Evolutionary conservation across 495 filamentous ascomycete genomes (phyloP).

Genomic region (Cercophora newfieldiana): DNA sequence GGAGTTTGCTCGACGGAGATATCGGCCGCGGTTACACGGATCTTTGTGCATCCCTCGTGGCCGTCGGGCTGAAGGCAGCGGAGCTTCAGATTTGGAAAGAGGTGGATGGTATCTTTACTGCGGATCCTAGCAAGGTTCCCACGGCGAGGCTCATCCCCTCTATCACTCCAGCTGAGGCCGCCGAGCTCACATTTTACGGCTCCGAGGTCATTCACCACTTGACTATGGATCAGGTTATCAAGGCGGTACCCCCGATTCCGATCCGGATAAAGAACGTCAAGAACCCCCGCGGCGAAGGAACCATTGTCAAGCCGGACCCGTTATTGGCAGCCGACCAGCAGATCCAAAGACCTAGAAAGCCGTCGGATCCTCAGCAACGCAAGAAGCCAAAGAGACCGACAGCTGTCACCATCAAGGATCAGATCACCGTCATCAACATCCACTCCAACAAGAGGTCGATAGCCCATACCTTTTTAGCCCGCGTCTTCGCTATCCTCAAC

Average conservation of each 20-base stretch:
- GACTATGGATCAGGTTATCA: conserved; percentile 98
- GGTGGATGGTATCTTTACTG: conserved; percentile 88
- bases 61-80: conserved; percentile 72
- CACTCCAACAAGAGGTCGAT: conserved; percentile 81
- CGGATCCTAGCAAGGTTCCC: conserved; percentile 84
- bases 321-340: conserved; percentile 47
- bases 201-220: conserved; percentile 96
- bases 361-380: conserved; percentile 43
- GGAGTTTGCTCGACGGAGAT: conserved; percentile 70
- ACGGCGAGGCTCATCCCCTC: conserved; percentile 72
- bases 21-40: conserved; percentile 89
- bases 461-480: conserved; percentile 85
- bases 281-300: conserved; percentile 84
- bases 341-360: conserved; percentile 43
- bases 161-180: conserved; percentile 85
- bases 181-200: conserved; percentile 90
- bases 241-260: conserved; percentile 75
- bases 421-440: conserved; percentile 90
- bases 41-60: conserved; percentile 79
- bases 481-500: conserved; percentile 84
- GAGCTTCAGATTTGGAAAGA: conserved; percentile 95
- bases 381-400: conserved; percentile 62
- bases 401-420: conserved; percentile 92
- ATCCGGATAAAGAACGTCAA: conserved; percentile 99
- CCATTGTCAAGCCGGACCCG: conserved; percentile 70